Evolutionary conservation across 164 flowering plant genomes (phyloP).

Genomic region (Tinospora cordifolia): DNA sequence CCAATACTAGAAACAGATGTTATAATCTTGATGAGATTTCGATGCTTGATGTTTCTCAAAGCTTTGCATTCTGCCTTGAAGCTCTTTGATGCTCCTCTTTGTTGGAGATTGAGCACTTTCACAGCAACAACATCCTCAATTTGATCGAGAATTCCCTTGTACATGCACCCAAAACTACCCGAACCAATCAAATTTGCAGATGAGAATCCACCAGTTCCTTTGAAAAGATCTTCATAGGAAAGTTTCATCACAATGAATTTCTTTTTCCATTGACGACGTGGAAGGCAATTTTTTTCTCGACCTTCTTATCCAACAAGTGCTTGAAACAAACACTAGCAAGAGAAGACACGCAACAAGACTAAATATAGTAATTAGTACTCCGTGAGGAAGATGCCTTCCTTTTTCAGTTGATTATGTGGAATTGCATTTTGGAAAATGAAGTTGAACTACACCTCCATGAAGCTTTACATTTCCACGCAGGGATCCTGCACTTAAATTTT

Average conservation of each 20-base stretch:
- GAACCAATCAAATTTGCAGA: conserved; percentile 12
- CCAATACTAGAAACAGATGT: conserved; percentile 12
- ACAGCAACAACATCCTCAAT: conserved; percentile 4
- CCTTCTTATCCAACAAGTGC: too few species aligned
- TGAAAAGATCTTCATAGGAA: conserved; percentile 1
- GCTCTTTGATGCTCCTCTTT: conserved; percentile 14
- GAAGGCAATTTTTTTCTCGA: too few species aligned
- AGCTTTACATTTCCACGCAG: too few species aligned
- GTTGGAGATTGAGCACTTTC: conserved; percentile 16
- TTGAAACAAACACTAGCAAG: too few species aligned
- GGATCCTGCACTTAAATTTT: too few species aligned
- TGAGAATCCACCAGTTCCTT: conserved; percentile 15
- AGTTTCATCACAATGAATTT: background rate
- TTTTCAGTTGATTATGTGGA: too few species aligned
- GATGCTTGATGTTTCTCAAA: conserved; percentile 10
- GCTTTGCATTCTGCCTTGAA: conserved; percentile 15
- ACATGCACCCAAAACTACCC: conserved; percentile 14
- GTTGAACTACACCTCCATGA: too few species aligned
- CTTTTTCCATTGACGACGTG: too few species aligned
- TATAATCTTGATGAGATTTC: conserved; percentile 15
- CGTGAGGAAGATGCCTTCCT: too few species aligned
- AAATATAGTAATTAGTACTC: too few species aligned
- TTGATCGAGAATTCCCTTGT: conserved; percentile 5
- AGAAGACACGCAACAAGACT: too few species aligned
- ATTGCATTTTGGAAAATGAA: too few species aligned